Conservation (phyloP, 495 filamentous ascomycete species). For the Glutinoglossum americanum region DNA sequence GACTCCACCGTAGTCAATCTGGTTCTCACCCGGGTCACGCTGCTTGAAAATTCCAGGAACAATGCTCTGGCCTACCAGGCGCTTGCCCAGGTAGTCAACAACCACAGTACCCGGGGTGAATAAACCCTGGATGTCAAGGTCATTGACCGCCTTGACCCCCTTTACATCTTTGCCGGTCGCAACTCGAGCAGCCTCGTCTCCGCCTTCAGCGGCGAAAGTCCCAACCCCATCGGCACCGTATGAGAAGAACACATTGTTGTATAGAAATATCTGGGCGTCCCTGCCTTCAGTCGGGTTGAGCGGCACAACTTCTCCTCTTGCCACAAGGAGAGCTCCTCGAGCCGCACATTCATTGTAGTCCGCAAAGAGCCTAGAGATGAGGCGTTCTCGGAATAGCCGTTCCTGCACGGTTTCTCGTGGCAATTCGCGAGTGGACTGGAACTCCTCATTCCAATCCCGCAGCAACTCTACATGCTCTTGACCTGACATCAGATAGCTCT, state of each 20-base stretch:
- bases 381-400: slow-evolving; percentile 81
- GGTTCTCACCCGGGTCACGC: slow-evolving; percentile 87
- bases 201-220: slow-evolving; percentile 88
- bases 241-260: slow-evolving; percentile 98
- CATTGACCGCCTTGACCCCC: slow-evolving; percentile 85
- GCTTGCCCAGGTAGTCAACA: slow-evolving; percentile 91
- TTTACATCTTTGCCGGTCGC: slow-evolving; percentile 93
- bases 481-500: slow-evolving; percentile 73
- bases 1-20: slow-evolving; percentile 96
- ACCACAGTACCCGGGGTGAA: slow-evolving; percentile 93
- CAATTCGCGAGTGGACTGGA: slow-evolving; percentile 87
- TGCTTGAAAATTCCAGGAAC: slow-evolving; percentile 99
- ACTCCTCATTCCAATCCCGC: slow-evolving; percentile 98
- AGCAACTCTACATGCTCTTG: slow-evolving; percentile 84
- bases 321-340: slow-evolving; percentile 81
- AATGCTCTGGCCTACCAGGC: slow-evolving; percentile 93
- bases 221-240: slow-evolving; percentile 95
- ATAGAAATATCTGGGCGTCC: slow-evolving; percentile 96
- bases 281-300: slow-evolving; percentile 82
- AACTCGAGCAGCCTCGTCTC: slow-evolving; percentile 89
- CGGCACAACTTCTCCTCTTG: slow-evolving; percentile 82
- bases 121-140: slow-evolving; percentile 82
- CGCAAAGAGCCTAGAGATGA: slow-evolving; percentile 88
- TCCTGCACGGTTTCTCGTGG: slow-evolving; percentile 86
- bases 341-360: slow-evolving; percentile 94